These are phyloP conservation scores for Blepharisma japonicum DNA, from an alignment of 73 alveolate genomes.

Conservation along the genomic window DNA sequence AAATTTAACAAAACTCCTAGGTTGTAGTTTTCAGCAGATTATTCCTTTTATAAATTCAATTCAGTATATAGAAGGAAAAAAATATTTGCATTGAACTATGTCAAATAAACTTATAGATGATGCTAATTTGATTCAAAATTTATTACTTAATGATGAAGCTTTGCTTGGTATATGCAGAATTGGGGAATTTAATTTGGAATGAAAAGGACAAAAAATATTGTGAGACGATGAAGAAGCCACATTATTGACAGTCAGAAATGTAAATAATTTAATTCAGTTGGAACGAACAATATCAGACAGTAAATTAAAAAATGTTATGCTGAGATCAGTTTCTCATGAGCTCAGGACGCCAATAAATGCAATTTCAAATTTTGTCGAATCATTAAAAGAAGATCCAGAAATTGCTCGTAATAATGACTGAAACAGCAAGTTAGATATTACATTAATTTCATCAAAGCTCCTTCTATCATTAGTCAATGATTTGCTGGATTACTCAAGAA, in stretches of 20 bases:
- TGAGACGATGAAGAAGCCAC: background rate
- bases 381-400: background rate
- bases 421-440: slow-evolving; percentile 14
- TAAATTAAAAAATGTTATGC: background rate
- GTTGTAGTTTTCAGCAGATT: too few relatives aligned
- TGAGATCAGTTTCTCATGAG: slow-evolving; percentile 12
- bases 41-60: too few relatives aligned
- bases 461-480: slow-evolving; percentile 40
- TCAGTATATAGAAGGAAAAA: too few relatives aligned
- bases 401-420: background rate
- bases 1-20: too few relatives aligned
- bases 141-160: background rate
- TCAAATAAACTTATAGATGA: background rate
- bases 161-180: background rate
- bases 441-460: slow-evolving; percentile 29
- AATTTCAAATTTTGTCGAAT: background rate
- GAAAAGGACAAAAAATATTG: background rate
- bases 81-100: too few relatives aligned
- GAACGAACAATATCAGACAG: background rate
- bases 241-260: background rate
- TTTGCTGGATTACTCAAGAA: slow-evolving; percentile 39
- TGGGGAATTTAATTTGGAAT: background rate
- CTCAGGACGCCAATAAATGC: background rate
- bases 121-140: background rate
- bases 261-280: background rate